A percentile compares a stretch with the other conserved stretches of the same genome.
Evolutionary conservation across 2,329 filamentous ascomycete species (phyloP).

Genomic region (Paradendryphiella salina): DNA sequence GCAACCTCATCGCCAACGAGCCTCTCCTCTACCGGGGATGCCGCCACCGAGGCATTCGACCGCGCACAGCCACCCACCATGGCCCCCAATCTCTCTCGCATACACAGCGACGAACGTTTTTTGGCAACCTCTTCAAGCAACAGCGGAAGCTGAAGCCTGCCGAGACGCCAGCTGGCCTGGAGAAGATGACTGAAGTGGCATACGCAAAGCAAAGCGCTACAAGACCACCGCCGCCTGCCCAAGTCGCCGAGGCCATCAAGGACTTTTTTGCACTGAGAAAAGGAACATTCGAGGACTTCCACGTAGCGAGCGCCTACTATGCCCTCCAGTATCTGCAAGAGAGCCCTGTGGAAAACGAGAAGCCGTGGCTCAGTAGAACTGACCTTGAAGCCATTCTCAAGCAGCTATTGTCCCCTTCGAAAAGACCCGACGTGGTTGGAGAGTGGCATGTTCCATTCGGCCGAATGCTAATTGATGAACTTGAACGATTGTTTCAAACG

Average conservation of each 20-base stretch:
- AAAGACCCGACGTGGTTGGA: constrained; percentile 45
- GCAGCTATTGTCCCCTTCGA: constrained; percentile 17
- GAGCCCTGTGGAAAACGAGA: constrained; percentile 25
- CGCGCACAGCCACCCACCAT: constrained; percentile 27
- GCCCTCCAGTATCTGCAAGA: constrained; percentile 65
- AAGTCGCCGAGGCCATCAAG: constrained; percentile 62
- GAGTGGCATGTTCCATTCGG: constrained; percentile 48
- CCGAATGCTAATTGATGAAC: constrained; percentile 41
- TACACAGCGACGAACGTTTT: constrained; percentile 60
- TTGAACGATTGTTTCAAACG: constrained; percentile 8
- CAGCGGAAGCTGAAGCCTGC: constrained; percentile 62
- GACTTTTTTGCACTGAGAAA: constrained; percentile 35
- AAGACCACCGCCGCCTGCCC: constrained; percentile 65
- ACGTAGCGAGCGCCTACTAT: constrained; percentile 60
- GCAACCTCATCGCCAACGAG: constrained; percentile 59
- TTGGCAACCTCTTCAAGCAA: constrained; percentile 66
- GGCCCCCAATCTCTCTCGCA: constrained; percentile 21
- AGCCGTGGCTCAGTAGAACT: constrained; percentile 37
- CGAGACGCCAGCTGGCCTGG: constrained; percentile 70
- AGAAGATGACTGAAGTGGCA: constrained; percentile 69
- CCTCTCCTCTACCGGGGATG: constrained; percentile 53
- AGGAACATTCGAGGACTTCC: constrained; percentile 33
- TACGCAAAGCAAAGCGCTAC: constrained; percentile 65
- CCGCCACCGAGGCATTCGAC: constrained; percentile 41
- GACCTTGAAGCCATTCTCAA: constrained; percentile 23